Conservation (phyloP, 2,329 filamentous ascomycete species). For the Claviceps humidiphila region DNA sequence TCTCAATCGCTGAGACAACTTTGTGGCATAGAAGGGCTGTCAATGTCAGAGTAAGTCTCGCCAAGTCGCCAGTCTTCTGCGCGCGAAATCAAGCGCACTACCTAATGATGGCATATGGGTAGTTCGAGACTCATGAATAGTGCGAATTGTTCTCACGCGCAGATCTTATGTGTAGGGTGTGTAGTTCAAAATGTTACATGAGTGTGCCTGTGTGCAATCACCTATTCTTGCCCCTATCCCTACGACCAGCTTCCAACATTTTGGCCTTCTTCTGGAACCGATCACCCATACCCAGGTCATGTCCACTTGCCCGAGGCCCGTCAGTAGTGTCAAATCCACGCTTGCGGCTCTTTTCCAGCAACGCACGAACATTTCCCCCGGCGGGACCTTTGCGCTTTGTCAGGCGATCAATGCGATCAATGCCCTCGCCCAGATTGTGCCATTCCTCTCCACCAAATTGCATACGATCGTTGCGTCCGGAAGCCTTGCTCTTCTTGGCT, state of each 20-base stretch:
- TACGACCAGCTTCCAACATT: conserved; percentile 33
- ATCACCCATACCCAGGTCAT: conserved; percentile 53
- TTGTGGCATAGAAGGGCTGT: too few species aligned
- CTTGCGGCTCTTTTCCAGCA: conserved; percentile 80
- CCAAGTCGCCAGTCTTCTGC: too few species aligned
- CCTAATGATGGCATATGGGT: too few species aligned
- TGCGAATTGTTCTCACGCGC: neutral
- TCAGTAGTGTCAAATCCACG: conserved; percentile 55
- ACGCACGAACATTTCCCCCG: conserved; percentile 41
- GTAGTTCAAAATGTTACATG: neutral
- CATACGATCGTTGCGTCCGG: conserved; percentile 44
- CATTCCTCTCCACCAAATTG: conserved; percentile 83
- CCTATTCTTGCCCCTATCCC: conserved; percentile 29
- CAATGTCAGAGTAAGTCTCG: too few species aligned
- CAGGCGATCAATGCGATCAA: conserved; percentile 73
- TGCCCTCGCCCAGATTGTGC: conserved; percentile 69
- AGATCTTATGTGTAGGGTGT: neutral
- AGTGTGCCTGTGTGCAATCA: conserved; percentile 6
- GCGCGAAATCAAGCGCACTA: too few species aligned
- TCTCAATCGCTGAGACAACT: too few species aligned
- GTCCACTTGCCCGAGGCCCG: conserved; percentile 52
- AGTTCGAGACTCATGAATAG: neutral
- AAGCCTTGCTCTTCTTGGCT: conserved; percentile 46
- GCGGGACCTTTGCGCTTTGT: conserved; percentile 54
- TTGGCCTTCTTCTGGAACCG: conserved; percentile 59